Percentiles rank a stretch among this genome's conserved stretches.
Evolutionary conservation across 73 alveolate genomes (phyloP).

Genomic region (Tetrahymena malaccensis): DNA sequence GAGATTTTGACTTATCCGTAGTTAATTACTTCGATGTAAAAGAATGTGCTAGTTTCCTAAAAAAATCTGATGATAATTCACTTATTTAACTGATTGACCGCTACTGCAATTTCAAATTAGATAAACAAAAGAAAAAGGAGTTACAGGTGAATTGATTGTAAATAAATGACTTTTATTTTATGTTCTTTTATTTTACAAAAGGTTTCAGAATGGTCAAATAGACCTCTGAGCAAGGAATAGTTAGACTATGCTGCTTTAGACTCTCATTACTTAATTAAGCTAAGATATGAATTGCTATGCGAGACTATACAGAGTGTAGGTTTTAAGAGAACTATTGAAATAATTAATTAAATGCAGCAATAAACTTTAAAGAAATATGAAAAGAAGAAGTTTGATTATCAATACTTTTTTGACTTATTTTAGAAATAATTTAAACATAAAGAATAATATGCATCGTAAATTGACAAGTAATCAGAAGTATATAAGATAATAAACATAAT

Average conservation of each 20-base stretch:
- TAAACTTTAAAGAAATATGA: constrained; percentile 9
- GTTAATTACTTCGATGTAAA: constrained; percentile 15
- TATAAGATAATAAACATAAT: not conserved
- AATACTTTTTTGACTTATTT: not conserved
- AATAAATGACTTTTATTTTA: not conserved
- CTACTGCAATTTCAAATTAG: constrained; percentile 20
- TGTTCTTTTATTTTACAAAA: not conserved
- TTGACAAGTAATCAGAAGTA: not conserved
- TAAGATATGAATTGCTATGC: constrained; percentile 12
- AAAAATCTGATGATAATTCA: constrained; percentile 22
- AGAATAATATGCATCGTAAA: not conserved
- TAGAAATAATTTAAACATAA: not conserved
- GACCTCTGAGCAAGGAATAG: constrained; percentile 36
- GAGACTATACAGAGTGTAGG: not conserved
- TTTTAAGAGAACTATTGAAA: not conserved
- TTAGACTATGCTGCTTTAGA: constrained; percentile 37
- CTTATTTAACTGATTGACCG: not conserved
- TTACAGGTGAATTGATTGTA: not conserved
- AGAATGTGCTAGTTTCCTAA: constrained; percentile 13
- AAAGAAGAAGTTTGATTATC: not conserved
- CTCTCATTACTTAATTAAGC: constrained; percentile 15
- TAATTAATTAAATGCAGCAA: not conserved
- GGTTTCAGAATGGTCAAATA: constrained; percentile 36
- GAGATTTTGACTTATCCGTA: constrained; percentile 12
- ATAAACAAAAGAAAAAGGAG: constrained; percentile 5